A percentile compares a stretch with the other conserved stretches of the same genome.
These are phyloP conservation scores for Emericellopsis cladophorae DNA, from an alignment of 2,329 filamentous ascomycete species.

Conservation along the genomic window DNA sequence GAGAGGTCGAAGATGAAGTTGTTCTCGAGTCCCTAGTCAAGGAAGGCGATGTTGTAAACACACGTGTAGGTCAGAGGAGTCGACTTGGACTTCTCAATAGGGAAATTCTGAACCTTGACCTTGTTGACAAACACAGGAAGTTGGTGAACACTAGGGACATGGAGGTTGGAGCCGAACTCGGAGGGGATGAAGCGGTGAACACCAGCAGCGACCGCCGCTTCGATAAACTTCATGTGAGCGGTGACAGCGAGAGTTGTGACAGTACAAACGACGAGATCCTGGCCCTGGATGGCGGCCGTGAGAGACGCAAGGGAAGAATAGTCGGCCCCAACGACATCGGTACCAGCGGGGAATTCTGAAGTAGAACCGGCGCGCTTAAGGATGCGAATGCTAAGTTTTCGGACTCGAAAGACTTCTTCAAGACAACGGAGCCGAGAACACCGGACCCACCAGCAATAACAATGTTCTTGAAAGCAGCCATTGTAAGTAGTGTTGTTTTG, in stretches of 20 bases:
- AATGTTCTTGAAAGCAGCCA: slow-evolving; percentile 27
- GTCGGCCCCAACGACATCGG: slow-evolving; percentile 21
- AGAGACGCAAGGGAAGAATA: slow-evolving; percentile 32
- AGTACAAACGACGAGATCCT: slow-evolving; percentile 40
- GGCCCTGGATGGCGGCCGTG: slow-evolving; percentile 34
- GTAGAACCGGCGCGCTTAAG: slow-evolving; percentile 26
- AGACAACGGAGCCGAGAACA: slow-evolving; percentile 16
- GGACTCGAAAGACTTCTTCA: slow-evolving; percentile 15
- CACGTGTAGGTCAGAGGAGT: slow-evolving; percentile 39
- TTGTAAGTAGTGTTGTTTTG: too few relatives aligned
- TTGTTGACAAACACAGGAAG: slow-evolving; percentile 43
- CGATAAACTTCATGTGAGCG: slow-evolving; percentile 29
- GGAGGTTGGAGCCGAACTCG: slow-evolving; percentile 34
- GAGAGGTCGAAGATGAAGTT: slow-evolving; percentile 30
- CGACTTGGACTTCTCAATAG: slow-evolving; percentile 25
- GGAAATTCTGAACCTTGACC: slow-evolving; percentile 22
- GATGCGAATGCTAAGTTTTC: slow-evolving; percentile 21
- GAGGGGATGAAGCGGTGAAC: slow-evolving; percentile 50
- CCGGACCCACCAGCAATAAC: slow-evolving; percentile 23
- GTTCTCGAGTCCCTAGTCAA: slow-evolving; percentile 39
- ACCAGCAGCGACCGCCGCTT: slow-evolving; percentile 45
- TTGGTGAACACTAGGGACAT: slow-evolving; percentile 15
- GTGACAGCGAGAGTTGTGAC: slow-evolving; percentile 23
- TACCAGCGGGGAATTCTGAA: slow-evolving; percentile 15
- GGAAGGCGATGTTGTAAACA: slow-evolving; percentile 40